A percentile compares a stretch with the other conserved stretches of the same genome.
These are phyloP conservation scores for Quercus parvula DNA, from an alignment of 306 rosid genomes.

Conservation along the genomic window DNA sequence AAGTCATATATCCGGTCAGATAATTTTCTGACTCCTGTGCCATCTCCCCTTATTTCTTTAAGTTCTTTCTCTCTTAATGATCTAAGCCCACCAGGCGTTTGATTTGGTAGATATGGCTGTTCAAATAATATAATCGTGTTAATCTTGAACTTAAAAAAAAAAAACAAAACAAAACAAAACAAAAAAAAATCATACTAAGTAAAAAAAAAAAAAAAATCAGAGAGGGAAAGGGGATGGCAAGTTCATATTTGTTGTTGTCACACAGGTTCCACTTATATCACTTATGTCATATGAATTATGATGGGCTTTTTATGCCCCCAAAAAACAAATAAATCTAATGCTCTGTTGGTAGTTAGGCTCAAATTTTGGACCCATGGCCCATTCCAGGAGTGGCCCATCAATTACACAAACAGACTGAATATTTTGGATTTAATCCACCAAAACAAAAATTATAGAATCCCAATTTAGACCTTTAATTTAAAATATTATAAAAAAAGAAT, in stretches of 20 bases:
- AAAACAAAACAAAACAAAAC: no score
- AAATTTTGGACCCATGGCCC: conserved; percentile 8
- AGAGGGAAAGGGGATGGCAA: background rate
- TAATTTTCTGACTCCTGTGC: conserved; percentile 64
- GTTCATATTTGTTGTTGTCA: background rate
- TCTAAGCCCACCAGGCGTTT: conserved; percentile 80
- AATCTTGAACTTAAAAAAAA: background rate
- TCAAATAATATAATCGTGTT: conserved; percentile 10
- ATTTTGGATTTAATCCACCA: background rate
- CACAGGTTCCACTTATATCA: no score
- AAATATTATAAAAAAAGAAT: no score
- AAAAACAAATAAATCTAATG: background rate
- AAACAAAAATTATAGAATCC: background rate
- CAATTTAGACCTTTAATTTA: no score
- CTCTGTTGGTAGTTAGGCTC: background rate
- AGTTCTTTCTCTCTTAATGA: conserved; percentile 70
- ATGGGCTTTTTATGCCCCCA: no score
- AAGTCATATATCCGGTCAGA: conserved; percentile 72
- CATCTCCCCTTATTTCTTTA: conserved; percentile 64
- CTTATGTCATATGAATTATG: no score
- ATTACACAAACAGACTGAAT: background rate
- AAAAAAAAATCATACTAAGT: background rate
- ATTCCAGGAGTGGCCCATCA: background rate
- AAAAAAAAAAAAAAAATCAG: background rate
- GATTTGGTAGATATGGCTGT: conserved; percentile 85